These are phyloP conservation scores for Hyphopichia pseudoburtonii DNA, from an alignment of 1,139 yeast species.

Conservation along the genomic window DNA sequence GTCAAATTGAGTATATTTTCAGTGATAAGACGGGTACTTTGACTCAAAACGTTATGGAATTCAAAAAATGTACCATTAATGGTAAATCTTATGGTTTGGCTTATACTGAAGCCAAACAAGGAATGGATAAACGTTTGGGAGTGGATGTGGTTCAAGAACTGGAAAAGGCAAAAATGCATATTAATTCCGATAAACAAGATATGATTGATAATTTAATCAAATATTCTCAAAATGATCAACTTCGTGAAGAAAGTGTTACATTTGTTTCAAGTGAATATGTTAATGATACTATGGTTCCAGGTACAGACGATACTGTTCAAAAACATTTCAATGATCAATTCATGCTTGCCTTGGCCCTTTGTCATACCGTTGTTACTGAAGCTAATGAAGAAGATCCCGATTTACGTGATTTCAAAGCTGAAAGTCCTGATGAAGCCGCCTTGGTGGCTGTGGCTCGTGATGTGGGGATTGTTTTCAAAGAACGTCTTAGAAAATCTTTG, in stretches of 20 bases:
- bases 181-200: constrained; percentile 57
- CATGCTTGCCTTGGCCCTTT: constrained; percentile 83
- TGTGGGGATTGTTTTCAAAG: constrained; percentile 79
- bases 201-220: constrained; percentile 62
- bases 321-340: constrained; percentile 69
- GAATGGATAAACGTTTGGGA: constrained; percentile 86
- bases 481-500: constrained; percentile 71
- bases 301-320: constrained; percentile 54
- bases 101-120: constrained; percentile 93
- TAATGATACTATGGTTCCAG: constrained; percentile 32
- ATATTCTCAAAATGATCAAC: constrained; percentile 54
- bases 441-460: constrained; percentile 92
- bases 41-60: constrained; percentile 96
- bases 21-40: constrained; percentile 97
- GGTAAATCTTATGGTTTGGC: constrained; percentile 92
- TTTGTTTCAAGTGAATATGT: constrained; percentile 70
- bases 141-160: constrained; percentile 71
- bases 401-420: constrained; percentile 72
- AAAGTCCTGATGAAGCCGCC: constrained; percentile 98
- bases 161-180: constrained; percentile 59
- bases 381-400: constrained; percentile 56
- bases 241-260: constrained; percentile 66
- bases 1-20: constrained; percentile 93
- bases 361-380: constrained; percentile 90
- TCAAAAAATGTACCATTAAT: constrained; percentile 85